A percentile compares a stretch with the other conserved stretches of the same genome.
Evolutionary conservation across 2,329 filamentous ascomycete species (phyloP).

Genomic region (Xylariaceae sp.): DNA sequence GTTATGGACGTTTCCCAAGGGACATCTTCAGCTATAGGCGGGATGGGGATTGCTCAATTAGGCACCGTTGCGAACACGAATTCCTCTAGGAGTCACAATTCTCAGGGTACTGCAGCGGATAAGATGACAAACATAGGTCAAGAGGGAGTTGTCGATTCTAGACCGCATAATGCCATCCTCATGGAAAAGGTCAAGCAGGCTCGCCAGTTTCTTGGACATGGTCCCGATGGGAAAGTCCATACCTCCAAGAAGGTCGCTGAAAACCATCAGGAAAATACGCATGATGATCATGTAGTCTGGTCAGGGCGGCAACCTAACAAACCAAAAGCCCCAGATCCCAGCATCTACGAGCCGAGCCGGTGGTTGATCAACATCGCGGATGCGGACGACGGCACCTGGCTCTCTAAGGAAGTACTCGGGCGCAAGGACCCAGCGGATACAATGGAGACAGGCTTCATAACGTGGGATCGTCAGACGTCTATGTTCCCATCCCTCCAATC

Average conservation of each 20-base stretch:
- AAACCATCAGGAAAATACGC: no score
- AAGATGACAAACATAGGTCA: no score
- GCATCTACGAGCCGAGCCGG: slow-evolving; percentile 14
- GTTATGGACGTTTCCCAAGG: not conserved
- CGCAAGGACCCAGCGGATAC: slow-evolving; percentile 5
- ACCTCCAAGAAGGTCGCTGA: no score
- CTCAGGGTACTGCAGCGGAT: no score
- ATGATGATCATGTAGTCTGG: not conserved
- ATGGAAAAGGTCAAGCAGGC: not conserved
- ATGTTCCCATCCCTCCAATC: slow-evolving; percentile 14
- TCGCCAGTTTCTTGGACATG: not conserved
- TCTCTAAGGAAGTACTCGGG: not conserved
- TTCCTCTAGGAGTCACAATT: no score
- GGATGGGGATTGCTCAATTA: no score
- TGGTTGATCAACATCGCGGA: slow-evolving; percentile 13
- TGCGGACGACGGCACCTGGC: slow-evolving; percentile 6
- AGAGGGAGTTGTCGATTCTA: not conserved
- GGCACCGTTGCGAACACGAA: no score
- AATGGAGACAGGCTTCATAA: slow-evolving; percentile 19
- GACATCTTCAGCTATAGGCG: not conserved
- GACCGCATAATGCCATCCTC: not conserved
- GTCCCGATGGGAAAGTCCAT: no score
- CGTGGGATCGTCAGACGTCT: slow-evolving; percentile 20
- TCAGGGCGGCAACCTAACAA: slow-evolving; percentile 3
- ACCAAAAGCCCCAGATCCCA: slow-evolving; percentile 5